A percentile compares a stretch with the other conserved stretches of the same genome.
Conservation (phyloP, 228 moss, liverwort and hornwort species). For the Sphagnum fallax region DNA sequence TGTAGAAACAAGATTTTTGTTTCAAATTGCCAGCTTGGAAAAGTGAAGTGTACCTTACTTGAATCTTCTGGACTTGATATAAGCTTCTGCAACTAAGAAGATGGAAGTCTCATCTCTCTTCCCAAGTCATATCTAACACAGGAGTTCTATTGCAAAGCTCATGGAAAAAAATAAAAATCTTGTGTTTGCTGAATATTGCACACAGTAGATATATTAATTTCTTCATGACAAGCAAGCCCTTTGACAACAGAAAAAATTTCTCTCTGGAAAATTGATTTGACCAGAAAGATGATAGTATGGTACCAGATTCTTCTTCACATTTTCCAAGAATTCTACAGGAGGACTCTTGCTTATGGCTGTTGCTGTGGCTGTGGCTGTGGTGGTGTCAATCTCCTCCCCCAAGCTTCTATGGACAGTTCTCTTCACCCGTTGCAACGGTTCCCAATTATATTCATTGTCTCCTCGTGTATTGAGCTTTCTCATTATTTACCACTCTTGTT, state of each 20-base stretch:
- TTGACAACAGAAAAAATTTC: background rate
- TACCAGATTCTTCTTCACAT: constrained; percentile 81
- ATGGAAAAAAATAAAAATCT: background rate
- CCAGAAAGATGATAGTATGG: background rate
- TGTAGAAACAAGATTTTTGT: background rate
- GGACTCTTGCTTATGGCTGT: constrained; percentile 29
- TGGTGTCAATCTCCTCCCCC: constrained; percentile 54
- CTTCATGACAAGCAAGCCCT: background rate
- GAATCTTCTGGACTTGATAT: constrained; percentile 30
- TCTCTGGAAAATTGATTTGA: background rate
- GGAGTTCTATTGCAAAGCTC: background rate
- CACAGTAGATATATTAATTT: background rate
- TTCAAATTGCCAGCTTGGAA: background rate
- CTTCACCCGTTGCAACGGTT: constrained; percentile 69
- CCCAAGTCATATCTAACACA: background rate
- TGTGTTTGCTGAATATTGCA: background rate
- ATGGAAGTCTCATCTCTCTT: background rate
- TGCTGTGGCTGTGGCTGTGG: constrained; percentile 20
- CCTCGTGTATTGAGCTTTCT: constrained; percentile 34
- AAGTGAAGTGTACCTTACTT: constrained; percentile 12
- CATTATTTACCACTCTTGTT: constrained; percentile 26
- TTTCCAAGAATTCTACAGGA: constrained; percentile 53
- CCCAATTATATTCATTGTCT: constrained; percentile 49
- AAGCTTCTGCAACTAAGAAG: constrained; percentile 53
- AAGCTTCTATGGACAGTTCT: constrained; percentile 56